Evolutionary conservation across 2,329 filamentous ascomycete genomes (phyloP).

Genomic region (Colletotrichum paranaense): DNA sequence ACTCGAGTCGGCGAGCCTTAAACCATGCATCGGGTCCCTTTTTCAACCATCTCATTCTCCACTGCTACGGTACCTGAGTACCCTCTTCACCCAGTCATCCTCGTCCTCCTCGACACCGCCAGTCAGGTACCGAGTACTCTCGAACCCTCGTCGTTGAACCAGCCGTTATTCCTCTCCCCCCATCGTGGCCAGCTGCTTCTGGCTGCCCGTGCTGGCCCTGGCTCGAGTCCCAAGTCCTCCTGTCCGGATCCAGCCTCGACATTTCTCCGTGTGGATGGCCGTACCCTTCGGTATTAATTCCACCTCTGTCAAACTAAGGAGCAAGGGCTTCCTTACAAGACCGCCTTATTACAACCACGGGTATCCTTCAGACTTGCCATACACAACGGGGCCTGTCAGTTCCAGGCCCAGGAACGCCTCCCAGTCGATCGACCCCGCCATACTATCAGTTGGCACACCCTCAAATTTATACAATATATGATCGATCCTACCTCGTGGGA

Average conservation of each 20-base stretch:
- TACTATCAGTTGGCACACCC: slow-evolving; percentile 48
- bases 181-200: slow-evolving; percentile 37
- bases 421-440: slow-evolving; percentile 54
- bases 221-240: slow-evolving; percentile 37
- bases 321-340: slow-evolving; percentile 52
- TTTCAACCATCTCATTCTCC: slow-evolving; percentile 42
- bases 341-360: slow-evolving; percentile 47
- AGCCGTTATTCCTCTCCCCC: slow-evolving; percentile 33
- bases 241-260: slow-evolving; percentile 57
- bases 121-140: slow-evolving; percentile 52
- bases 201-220: slow-evolving; percentile 52
- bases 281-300: slow-evolving; percentile 60
- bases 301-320: slow-evolving; percentile 57
- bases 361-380: slow-evolving; percentile 46
- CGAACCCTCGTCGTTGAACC: slow-evolving; percentile 32
- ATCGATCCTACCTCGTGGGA: slow-evolving; percentile 41
- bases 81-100: slow-evolving; percentile 5
- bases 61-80: slow-evolving; percentile 41
- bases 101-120: slow-evolving; percentile 38
- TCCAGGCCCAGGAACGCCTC: slow-evolving; percentile 45
- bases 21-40: slow-evolving; percentile 46
- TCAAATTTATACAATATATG: slow-evolving; percentile 52
- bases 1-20: slow-evolving; percentile 47
- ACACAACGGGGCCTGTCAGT: slow-evolving; percentile 54
- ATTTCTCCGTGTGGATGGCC: slow-evolving; percentile 57